Percentiles rank a stretch among this genome's conserved stretches.
These are phyloP conservation scores for Marchantia polymorpha DNA, from an alignment of 225 moss, liverwort and hornwort species.

Conservation along the genomic window DNA sequence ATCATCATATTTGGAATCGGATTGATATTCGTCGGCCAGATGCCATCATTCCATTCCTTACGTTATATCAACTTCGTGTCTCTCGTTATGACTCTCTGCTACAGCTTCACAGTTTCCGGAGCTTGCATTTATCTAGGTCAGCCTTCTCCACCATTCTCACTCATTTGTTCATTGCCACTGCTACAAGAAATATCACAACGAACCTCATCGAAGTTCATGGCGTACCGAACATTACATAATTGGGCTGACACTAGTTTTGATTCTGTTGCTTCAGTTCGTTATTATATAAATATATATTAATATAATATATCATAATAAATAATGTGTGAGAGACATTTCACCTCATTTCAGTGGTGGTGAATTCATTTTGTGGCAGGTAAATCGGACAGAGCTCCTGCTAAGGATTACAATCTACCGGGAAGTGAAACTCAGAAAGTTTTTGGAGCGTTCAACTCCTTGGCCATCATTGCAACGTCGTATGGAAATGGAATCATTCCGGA, in stretches of 20 bases:
- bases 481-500: conserved; percentile 26
- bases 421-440: conserved; percentile 18
- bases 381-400: conserved; percentile 7
- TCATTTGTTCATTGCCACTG: no score
- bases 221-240: no score
- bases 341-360: no score
- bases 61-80: conserved; percentile 18
- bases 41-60: conserved; percentile 26
- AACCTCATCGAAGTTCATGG: no score
- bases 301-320: no score
- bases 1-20: conserved; percentile 14
- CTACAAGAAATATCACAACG: no score
- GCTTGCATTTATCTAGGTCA: conserved; percentile 18
- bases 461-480: conserved; percentile 11
- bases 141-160: not conserved
- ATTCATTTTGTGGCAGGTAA: not conserved
- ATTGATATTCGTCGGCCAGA: conserved; percentile 12
- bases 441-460: conserved; percentile 23
- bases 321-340: no score
- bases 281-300: no score
- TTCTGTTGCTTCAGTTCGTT: not conserved
- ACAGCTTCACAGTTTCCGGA: conserved; percentile 2
- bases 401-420: conserved; percentile 12
- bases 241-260: no score
- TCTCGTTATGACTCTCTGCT: not conserved